Evolutionary conservation across 306 rosid species (phyloP).

Genomic region (Gastrolobium villosum): DNA sequence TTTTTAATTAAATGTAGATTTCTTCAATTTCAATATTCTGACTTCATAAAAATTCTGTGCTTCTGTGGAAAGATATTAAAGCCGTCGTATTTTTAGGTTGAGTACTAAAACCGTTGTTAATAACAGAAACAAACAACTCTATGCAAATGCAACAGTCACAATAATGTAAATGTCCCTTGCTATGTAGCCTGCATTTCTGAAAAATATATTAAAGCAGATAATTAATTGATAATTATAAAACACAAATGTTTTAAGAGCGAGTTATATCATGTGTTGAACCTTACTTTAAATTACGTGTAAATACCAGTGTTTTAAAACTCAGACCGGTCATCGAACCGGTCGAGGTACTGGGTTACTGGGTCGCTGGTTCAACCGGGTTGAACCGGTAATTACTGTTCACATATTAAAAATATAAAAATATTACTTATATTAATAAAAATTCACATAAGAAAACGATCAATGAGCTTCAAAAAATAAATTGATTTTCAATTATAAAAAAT

Average conservation of each 20-base stretch:
- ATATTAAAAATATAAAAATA: too few relatives aligned
- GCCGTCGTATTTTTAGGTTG: slow-evolving; percentile 34
- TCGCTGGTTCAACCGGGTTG: too few relatives aligned
- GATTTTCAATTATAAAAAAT: too few relatives aligned
- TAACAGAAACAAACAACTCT: slow-evolving; percentile 45
- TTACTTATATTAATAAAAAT: too few relatives aligned
- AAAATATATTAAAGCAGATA: slow-evolving; percentile 47
- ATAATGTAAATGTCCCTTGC: slow-evolving; percentile 50
- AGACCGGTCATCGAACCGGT: too few relatives aligned
- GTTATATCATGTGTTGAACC: neutral
- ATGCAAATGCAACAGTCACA: slow-evolving; percentile 52
- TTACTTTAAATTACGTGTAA: slow-evolving; percentile 11
- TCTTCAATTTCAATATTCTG: slow-evolving; percentile 40
- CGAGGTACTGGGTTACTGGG: too few relatives aligned
- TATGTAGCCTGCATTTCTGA: slow-evolving; percentile 51
- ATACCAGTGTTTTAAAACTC: too few relatives aligned
- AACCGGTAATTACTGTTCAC: too few relatives aligned
- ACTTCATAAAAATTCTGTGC: slow-evolving; percentile 36
- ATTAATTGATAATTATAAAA: slow-evolving; percentile 37
- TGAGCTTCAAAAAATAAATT: too few relatives aligned
- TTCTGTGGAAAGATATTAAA: slow-evolving; percentile 46
- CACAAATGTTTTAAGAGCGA: neutral
- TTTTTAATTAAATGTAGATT: slow-evolving; percentile 49
- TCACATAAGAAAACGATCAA: too few relatives aligned
- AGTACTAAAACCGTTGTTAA: slow-evolving; percentile 35